Percentiles rank a stretch among this genome's conserved stretches.
These are phyloP conservation scores for Dactylonectria estremocensis DNA, from an alignment of 2,329 filamentous ascomycete species.

Conservation along the genomic window DNA sequence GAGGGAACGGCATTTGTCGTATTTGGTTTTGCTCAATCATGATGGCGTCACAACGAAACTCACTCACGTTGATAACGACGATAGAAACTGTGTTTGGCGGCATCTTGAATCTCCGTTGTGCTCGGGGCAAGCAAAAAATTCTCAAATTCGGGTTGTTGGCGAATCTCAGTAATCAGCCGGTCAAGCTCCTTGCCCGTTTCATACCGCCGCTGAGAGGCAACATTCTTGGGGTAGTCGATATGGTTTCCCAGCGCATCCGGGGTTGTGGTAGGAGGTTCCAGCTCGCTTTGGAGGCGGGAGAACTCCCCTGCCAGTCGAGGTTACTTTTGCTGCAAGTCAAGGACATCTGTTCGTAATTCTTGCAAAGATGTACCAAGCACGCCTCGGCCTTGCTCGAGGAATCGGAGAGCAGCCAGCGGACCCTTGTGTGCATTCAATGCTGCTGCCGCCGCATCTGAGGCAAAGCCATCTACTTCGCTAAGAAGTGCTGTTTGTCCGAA, in stretches of 20 bases:
- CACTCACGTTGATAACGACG: not conserved
- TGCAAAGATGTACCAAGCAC: slow-evolving; percentile 16
- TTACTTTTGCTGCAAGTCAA: not conserved
- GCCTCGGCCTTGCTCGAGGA: slow-evolving; percentile 24
- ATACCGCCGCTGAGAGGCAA: not conserved
- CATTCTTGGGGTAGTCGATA: not conserved
- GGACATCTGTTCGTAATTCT: slow-evolving; percentile 5
- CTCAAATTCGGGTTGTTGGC: not conserved
- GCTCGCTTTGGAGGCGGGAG: not conserved
- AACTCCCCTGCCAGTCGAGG: slow-evolving; percentile 1
- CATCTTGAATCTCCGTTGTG: not conserved
- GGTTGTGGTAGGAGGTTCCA: not conserved
- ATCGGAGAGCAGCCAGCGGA: not conserved
- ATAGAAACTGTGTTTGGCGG: not conserved
- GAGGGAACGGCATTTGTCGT: not conserved
- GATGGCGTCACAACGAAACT: not conserved
- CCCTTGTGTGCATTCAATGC: slow-evolving; percentile 3
- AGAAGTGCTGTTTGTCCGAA: slow-evolving; percentile 17
- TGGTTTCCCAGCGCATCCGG: not conserved
- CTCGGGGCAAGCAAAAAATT: not conserved
- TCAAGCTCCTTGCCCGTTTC: not conserved
- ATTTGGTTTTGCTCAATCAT: not conserved
- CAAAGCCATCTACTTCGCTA: not conserved
- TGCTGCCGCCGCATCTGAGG: slow-evolving; percentile 11
- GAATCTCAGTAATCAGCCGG: not conserved